phyloP scores from a whole-genome alignment of 768 basidiomycete species.

The Agaricus sinodeliciosus region DNA sequence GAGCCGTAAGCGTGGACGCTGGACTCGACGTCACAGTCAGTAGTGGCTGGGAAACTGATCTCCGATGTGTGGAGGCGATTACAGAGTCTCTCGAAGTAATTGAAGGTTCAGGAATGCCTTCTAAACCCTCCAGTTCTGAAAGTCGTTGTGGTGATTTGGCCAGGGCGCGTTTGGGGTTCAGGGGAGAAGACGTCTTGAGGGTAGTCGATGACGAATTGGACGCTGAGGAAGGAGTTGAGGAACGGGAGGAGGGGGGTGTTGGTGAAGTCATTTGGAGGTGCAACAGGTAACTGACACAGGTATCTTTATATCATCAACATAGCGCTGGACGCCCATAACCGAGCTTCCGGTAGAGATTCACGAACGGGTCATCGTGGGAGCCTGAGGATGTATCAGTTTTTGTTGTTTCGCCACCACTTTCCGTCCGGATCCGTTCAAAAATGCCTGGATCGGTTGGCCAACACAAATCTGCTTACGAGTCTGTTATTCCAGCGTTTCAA shows the following conservation, averaged over 20 bases:
- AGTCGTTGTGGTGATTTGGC: constrained; percentile 9
- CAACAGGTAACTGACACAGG: neutral
- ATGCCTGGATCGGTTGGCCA: too few species aligned
- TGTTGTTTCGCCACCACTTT: neutral
- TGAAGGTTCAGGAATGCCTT: neutral
- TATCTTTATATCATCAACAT: neutral
- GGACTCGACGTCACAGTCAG: constrained; percentile 8
- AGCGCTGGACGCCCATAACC: neutral
- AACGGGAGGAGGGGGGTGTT: neutral
- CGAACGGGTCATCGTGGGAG: neutral
- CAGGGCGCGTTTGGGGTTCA: constrained; percentile 12
- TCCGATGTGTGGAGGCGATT: neutral
- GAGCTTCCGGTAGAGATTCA: neutral
- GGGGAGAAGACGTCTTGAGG: constrained; percentile 13
- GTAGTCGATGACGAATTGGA: neutral
- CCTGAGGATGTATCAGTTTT: neutral
- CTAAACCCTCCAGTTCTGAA: neutral
- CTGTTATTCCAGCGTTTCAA: too few species aligned
- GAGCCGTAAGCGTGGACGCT: neutral
- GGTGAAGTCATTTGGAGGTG: neutral
- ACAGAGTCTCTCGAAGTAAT: neutral
- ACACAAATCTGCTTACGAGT: too few species aligned
- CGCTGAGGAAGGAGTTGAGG: neutral
- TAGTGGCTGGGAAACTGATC: neutral
- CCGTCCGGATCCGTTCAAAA: too few species aligned